Evolutionary conservation across 192 early-diverging fungal genomes (phyloP).

Genomic region (Linnemannia exigua): DNA sequence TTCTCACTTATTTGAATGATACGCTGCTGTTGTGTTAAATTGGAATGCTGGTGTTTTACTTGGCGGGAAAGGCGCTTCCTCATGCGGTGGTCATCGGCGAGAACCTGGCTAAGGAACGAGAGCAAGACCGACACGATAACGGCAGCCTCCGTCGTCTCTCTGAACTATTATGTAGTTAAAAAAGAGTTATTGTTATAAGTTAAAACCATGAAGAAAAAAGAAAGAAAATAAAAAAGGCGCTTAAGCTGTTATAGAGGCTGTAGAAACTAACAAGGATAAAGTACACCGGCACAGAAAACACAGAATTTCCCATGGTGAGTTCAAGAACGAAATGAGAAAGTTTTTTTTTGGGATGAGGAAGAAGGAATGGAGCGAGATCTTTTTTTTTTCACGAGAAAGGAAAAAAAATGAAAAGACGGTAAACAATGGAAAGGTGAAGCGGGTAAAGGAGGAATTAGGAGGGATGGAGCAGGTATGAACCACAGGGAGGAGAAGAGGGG

Average conservation of each 20-base stretch:
- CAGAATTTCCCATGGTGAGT: conserved; percentile 11
- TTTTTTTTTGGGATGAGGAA: not conserved
- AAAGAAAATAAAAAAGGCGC: no score
- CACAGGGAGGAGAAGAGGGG: not conserved
- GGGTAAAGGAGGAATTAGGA: no score
- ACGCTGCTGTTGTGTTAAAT: no score
- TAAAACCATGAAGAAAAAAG: no score
- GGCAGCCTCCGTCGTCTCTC: conserved; percentile 89
- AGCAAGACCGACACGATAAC: conserved; percentile 89
- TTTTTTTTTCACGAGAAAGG: not conserved
- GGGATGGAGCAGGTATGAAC: not conserved
- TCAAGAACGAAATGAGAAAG: not conserved
- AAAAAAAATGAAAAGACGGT: no score
- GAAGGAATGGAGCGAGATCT: not conserved
- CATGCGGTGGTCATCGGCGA: conserved; percentile 19
- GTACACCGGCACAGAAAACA: conserved; percentile 69
- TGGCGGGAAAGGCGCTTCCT: conserved; percentile 32
- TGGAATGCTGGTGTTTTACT: conserved; percentile 10
- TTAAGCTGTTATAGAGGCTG: no score
- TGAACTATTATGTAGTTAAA: conserved; percentile 45
- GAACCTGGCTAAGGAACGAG: conserved; percentile 65
- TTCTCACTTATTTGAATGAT: no score
- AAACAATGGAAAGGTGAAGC: not conserved
- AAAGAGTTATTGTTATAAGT: no score
- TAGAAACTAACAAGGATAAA: conserved; percentile 64